These are phyloP conservation scores for Cicer judaicum DNA, from an alignment of 306 rosid species.

Conservation along the genomic window DNA sequence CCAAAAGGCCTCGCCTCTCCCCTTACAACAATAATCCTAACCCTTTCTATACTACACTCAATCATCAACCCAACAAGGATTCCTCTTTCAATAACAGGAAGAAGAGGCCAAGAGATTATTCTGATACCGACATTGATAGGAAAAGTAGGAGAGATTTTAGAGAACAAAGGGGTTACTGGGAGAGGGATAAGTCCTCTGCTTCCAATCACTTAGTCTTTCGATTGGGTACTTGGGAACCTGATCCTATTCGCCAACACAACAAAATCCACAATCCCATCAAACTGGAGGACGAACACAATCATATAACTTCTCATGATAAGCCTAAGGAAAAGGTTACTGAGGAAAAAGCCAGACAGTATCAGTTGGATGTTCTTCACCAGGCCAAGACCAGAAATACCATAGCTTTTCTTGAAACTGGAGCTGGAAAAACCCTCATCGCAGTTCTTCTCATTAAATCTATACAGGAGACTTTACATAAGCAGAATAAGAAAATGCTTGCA, in stretches of 20 bases:
- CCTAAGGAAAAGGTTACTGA: conserved; percentile 67
- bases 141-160: conserved; percentile 62
- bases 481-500: conserved; percentile 81
- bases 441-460: conserved; percentile 88
- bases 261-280: conserved; percentile 48
- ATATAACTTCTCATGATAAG: conserved; percentile 57
- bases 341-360: conserved; percentile 93
- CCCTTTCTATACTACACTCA: conserved; percentile 51
- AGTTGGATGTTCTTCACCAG: conserved; percentile 96
- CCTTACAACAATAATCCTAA: neutral
- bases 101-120: conserved; percentile 71
- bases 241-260: conserved; percentile 58
- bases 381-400: conserved; percentile 88
- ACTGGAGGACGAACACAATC: conserved; percentile 55
- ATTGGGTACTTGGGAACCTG: conserved; percentile 72
- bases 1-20: conserved; percentile 62
- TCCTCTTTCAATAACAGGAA: conserved; percentile 52
- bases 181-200: conserved; percentile 76
- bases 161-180: conserved; percentile 88
- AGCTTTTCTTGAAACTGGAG: conserved; percentile 98
- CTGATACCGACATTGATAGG: conserved; percentile 52
- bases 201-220: conserved; percentile 74
- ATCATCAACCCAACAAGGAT: conserved; percentile 43
- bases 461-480: conserved; percentile 62
- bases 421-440: conserved; percentile 98